These are phyloP conservation scores for Apophysomyces elegans DNA, from an alignment of 371 early-diverging fungal genomes.

Conservation along the genomic window DNA sequence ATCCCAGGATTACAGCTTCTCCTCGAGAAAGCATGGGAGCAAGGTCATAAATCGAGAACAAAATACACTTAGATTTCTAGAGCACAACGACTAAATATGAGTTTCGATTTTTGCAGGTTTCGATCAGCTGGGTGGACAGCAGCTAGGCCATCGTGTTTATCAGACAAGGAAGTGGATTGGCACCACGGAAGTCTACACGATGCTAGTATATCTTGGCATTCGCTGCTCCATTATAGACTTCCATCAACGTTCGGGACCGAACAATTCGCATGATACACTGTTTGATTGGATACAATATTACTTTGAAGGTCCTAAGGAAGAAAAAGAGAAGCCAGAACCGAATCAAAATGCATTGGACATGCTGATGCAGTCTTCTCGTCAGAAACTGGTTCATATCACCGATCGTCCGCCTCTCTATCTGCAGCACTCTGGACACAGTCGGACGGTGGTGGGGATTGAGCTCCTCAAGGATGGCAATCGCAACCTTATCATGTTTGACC, in stretches of 20 bases:
- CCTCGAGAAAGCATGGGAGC: conserved; percentile 65
- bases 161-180: conserved; percentile 74
- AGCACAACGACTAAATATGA: no score
- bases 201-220: conserved; percentile 58
- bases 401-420: conserved; percentile 66
- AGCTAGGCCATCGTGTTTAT: conserved; percentile 51
- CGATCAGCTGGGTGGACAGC: conserved; percentile 60
- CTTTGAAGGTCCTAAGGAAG: conserved; percentile 18
- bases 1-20: conserved; percentile 54
- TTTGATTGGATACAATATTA: conserved; percentile 55
- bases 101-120: conserved; percentile 32
- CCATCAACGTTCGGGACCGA: conserved; percentile 37
- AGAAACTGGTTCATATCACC: conserved; percentile 24
- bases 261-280: conserved; percentile 54
- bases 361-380: not conserved
- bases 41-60: conserved; percentile 21
- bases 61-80: not conserved
- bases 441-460: conserved; percentile 69
- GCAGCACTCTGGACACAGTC: conserved; percentile 74
- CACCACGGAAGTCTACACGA: conserved; percentile 64
- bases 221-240: conserved; percentile 61
- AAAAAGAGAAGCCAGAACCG: conserved; percentile 22
- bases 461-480: conserved; percentile 38
- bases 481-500: conserved; percentile 67
- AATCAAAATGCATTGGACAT: not conserved